These are phyloP conservation scores for Talaromyces sp. DNA, from an alignment of 2,329 filamentous ascomycete species.

Conservation along the genomic window DNA sequence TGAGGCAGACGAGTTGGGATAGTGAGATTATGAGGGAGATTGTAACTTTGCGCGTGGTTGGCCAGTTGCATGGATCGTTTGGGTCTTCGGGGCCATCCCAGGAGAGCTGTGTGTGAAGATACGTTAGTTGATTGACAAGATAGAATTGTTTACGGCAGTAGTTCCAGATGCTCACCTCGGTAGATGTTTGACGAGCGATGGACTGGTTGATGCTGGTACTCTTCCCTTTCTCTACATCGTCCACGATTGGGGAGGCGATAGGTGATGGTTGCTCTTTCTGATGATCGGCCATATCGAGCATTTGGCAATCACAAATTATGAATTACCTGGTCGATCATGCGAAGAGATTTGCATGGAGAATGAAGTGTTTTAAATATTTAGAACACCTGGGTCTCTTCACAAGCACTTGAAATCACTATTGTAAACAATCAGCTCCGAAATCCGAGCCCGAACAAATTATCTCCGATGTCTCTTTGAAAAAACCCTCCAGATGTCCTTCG, in stretches of 20 bases:
- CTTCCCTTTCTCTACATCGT: slow-evolving; percentile 9
- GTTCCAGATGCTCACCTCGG: not conserved
- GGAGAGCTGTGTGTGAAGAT: not conserved
- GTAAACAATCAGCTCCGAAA: not conserved
- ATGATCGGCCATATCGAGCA: not conserved
- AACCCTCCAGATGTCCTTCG: not conserved
- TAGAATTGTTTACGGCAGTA: not conserved
- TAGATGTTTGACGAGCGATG: not conserved
- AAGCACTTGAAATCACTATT: no score
- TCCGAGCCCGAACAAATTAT: not conserved
- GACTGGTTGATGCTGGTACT: not conserved
- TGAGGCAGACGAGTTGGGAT: slow-evolving; percentile 25
- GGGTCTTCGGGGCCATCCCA: slow-evolving; percentile 59
- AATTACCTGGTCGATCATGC: not conserved
- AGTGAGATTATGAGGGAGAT: slow-evolving; percentile 51
- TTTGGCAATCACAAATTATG: not conserved
- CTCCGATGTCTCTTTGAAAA: not conserved
- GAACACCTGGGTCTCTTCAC: no score
- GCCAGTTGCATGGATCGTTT: slow-evolving; percentile 60
- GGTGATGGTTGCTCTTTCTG: not conserved
- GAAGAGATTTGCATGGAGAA: not conserved
- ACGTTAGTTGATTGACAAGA: not conserved
- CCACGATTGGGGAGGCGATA: not conserved
- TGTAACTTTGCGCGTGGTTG: slow-evolving; percentile 43
- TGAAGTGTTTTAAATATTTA: not conserved